Base-by-base conservation (phyloP, 768 basidiomycete species). In the Mrakia frigida region DNA sequence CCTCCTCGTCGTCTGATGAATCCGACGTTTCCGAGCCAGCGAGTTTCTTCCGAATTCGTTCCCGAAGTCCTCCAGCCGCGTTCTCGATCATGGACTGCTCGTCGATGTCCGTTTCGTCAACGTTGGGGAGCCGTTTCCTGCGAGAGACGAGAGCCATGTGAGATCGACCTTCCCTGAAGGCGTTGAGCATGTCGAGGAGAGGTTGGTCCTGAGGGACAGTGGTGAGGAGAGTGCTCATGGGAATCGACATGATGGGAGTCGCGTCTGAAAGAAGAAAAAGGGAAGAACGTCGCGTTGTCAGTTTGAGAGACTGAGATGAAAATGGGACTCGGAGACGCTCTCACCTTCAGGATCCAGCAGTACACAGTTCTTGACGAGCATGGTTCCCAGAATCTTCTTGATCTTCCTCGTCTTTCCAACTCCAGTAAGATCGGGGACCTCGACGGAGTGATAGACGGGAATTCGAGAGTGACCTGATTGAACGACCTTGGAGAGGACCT, bases 61-160 rank as follows among this genome's bases (percentile, higher is more conserved):
- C 90, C 0, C 91, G 91, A 43, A 94, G 85, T 7, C 91, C 90
- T 69, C 88, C 87, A 81, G 93, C 93, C 59, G 92, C 92, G 6
- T 89, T 91, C 79, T 91, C 88, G 87, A 93, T 93, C 74, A 93
- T 81, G 35, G 81, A 82, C 65, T 81, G 82, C 2, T 78, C 81
- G 75, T 82, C 80, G 65, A 79, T 79, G 31, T 83, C 81, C 25
- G 80, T 77, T 63, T 81, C 89, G 33, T 31, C 69, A 0, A 50
- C 23, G 10, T 31, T 23, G 10, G 61, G 53, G 71, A 89, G 90
- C 28, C 79, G 70, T 16, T 74, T 68, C 79, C 91, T 88, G 63
- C 92, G 88, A 78, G 89, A 89, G 73, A 94, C 92, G 79, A 95
- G 91, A 31, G 93, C 93, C 88, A 96, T 94, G 82, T 96, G 93